Conservation (phyloP, 1,284 basidiomycete genomes). For the Vanrija sp. region DNA sequence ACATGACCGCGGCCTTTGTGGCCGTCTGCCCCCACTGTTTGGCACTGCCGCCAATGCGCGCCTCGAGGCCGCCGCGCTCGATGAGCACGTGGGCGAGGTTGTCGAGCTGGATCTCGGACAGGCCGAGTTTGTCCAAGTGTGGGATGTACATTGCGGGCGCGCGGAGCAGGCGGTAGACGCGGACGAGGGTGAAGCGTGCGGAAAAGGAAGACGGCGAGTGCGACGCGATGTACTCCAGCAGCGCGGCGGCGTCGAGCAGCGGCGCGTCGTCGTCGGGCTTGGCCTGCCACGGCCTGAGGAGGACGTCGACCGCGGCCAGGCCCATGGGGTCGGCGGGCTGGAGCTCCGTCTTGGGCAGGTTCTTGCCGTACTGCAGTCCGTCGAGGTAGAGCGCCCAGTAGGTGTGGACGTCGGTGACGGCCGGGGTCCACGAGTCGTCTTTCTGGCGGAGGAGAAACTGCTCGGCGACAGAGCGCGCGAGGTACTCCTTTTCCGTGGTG, state of each 20-base stretch:
- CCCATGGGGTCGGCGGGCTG: conserved; percentile 36
- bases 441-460: conserved; percentile 18
- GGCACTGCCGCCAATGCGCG: conserved; percentile 10
- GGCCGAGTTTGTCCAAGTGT: conserved; percentile 20
- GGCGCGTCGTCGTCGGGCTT: conserved; percentile 8
- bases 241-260: conserved; percentile 20
- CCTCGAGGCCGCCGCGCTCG: conserved; percentile 29
- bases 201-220: conserved; percentile 22
- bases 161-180: conserved; percentile 33
- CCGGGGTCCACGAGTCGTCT: conserved; percentile 8
- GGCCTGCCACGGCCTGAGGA: conserved; percentile 21
- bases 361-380: conserved; percentile 31
- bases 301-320: conserved; percentile 25
- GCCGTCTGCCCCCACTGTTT: conserved; percentile 18
- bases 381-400: conserved; percentile 32
- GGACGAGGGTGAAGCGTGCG: conserved; percentile 29
- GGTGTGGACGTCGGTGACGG: conserved; percentile 10
- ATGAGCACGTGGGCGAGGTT: conserved; percentile 29
- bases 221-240: conserved; percentile 22
- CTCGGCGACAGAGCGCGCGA: conserved; percentile 23
- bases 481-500: conserved; percentile 23
- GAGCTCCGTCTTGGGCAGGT: conserved; percentile 36
- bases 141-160: conserved; percentile 18
- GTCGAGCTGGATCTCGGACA: conserved; percentile 40
- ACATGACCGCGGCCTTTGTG: conserved; percentile 28